Conservation (phyloP, 2,329 filamentous ascomycete species). For the Pseudopyricularia cyperi region DNA sequence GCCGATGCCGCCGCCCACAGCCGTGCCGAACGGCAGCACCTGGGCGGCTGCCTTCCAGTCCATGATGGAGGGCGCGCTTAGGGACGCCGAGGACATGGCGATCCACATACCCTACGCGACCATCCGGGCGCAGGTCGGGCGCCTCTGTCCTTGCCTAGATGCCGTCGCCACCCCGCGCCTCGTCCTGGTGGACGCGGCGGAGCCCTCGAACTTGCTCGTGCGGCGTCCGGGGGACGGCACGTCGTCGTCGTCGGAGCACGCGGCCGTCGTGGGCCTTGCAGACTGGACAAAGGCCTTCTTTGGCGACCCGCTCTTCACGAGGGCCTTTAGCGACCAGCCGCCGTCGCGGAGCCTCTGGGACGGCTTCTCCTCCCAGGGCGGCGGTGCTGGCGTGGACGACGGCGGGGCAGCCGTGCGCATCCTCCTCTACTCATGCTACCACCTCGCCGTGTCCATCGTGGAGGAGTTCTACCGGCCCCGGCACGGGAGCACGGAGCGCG, state of each 20-base stretch:
- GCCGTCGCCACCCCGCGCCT: slow-evolving; percentile 36
- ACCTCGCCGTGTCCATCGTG: slow-evolving; percentile 37
- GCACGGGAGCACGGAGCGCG: slow-evolving; percentile 31
- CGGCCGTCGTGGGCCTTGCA: slow-evolving; percentile 32
- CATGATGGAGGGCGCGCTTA: slow-evolving; percentile 40
- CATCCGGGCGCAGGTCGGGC: slow-evolving; percentile 37
- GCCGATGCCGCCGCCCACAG: background rate
- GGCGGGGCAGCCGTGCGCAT: slow-evolving; percentile 24
- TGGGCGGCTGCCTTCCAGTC: slow-evolving; percentile 46
- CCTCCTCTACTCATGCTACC: slow-evolving; percentile 45
- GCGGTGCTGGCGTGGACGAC: slow-evolving; percentile 6
- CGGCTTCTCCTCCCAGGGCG: slow-evolving; percentile 25
- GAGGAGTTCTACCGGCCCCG: slow-evolving; percentile 40
- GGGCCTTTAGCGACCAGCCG: slow-evolving; percentile 29
- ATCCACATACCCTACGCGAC: slow-evolving; percentile 43
- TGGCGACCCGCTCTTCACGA: slow-evolving; percentile 43
- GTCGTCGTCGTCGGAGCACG: background rate
- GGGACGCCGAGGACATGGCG: slow-evolving; percentile 47
- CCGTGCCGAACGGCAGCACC: slow-evolving; percentile 10
- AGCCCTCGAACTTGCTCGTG: slow-evolving; percentile 37
- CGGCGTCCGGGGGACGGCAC: no score
- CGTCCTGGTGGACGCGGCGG: slow-evolving; percentile 38
- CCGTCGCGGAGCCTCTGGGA: slow-evolving; percentile 29
- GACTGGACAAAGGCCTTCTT: slow-evolving; percentile 48
- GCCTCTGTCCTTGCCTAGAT: slow-evolving; percentile 36